A percentile compares a stretch with the other conserved stretches of the same genome.
Evolutionary conservation across 371 early-diverging fungal genomes (phyloP).

Genomic region (Fennellomyces sp.): DNA sequence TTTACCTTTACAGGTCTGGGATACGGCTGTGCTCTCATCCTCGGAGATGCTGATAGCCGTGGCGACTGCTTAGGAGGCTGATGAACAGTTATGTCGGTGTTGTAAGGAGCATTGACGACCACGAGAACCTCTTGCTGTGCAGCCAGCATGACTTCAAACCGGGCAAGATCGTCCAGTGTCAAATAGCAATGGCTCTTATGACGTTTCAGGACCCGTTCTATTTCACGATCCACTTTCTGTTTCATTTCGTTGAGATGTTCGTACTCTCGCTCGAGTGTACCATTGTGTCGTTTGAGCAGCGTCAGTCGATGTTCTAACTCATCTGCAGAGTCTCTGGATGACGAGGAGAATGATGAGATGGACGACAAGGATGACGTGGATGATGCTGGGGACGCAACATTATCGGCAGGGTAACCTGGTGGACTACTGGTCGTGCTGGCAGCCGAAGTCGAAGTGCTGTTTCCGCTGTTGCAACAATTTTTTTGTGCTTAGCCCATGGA

Average conservation of each 20-base stretch:
- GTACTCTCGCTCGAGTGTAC: conserved; percentile 31
- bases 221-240: conserved; percentile 36
- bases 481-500: no score
- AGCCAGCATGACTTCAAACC: conserved; percentile 29
- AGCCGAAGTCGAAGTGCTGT: background rate
- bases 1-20: conserved; percentile 1
- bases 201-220: conserved; percentile 29
- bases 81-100: conserved; percentile 38
- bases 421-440: background rate
- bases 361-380: conserved; percentile 15
- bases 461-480: background rate
- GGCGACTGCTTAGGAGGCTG: conserved; percentile 14
- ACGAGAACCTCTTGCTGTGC: conserved; percentile 32
- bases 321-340: background rate
- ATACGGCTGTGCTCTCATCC: background rate
- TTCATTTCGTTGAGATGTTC: conserved; percentile 22
- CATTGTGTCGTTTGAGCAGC: conserved; percentile 26
- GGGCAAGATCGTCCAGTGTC: conserved; percentile 35
- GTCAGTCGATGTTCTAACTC: conserved; percentile 33
- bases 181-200: conserved; percentile 38
- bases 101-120: conserved; percentile 41
- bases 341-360: conserved; percentile 1
- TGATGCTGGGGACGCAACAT: conserved; percentile 8
- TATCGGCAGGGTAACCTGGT: background rate
- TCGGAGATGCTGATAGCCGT: background rate